Conservation (phyloP, 192 early-diverging fungal species). For the Mortierella claussenii region DNA sequence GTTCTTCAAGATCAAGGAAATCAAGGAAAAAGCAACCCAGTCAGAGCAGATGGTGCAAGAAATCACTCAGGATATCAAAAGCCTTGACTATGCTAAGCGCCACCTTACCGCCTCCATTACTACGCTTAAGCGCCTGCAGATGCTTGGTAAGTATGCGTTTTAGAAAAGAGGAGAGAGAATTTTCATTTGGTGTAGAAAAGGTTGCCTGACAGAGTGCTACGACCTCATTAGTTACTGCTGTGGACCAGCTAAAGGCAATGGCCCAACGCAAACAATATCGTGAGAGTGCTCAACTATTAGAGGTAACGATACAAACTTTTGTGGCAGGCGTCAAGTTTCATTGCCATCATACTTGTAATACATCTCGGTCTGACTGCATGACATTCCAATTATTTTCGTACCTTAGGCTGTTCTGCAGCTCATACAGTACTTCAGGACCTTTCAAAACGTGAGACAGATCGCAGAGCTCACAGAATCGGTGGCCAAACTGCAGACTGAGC, state of each 20-base stretch:
- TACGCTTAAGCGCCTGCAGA: constrained; percentile 85
- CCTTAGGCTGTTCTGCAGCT: constrained; percentile 81
- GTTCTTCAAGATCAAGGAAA: constrained; percentile 82
- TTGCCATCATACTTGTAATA: neutral
- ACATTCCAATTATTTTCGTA: neutral
- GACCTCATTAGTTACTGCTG: constrained; percentile 65
- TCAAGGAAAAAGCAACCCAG: constrained; percentile 84
- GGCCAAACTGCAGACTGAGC: constrained; percentile 32
- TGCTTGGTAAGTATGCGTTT: constrained; percentile 70
- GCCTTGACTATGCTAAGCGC: constrained; percentile 93
- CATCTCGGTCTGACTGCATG: neutral
- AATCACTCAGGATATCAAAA: constrained; percentile 96
- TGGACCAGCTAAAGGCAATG: constrained; percentile 77
- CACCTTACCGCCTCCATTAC: constrained; percentile 87
- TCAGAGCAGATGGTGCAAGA: constrained; percentile 92
- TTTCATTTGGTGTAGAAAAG: neutral
- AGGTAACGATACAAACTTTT: constrained; percentile 64
- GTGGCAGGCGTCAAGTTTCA: neutral
- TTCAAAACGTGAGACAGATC: constrained; percentile 80
- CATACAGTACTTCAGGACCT: constrained; percentile 78
- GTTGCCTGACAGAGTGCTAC: neutral
- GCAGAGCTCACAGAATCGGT: constrained; percentile 73
- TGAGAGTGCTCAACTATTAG: constrained; percentile 82
- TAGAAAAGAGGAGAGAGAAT: neutral
- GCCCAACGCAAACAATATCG: constrained; percentile 76